These are phyloP conservation scores for Paramecium primaurelia DNA, from an alignment of 73 alveolate genomes.

Conservation along the genomic window DNA sequence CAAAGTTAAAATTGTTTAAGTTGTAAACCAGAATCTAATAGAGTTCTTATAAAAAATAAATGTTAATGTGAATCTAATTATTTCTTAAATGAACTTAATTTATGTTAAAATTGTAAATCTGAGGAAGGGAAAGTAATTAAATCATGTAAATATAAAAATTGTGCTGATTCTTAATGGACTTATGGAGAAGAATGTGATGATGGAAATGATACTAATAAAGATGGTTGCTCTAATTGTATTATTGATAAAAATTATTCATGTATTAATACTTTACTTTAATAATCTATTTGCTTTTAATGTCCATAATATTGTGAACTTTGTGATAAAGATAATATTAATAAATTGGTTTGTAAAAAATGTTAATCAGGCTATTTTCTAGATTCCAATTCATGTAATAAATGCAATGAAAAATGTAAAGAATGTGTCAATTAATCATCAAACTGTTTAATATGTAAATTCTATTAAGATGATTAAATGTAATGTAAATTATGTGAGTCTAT, in stretches of 20 bases:
- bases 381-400: neutral
- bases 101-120: neutral
- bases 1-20: neutral
- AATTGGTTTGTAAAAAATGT: neutral
- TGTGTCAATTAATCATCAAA: neutral
- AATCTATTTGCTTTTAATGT: neutral
- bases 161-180: constrained; percentile 18
- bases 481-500: neutral
- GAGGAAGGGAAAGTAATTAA: neutral
- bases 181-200: constrained; percentile 70
- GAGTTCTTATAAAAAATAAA: neutral
- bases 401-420: neutral
- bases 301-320: neutral
- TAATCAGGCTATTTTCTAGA: neutral
- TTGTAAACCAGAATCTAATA: neutral
- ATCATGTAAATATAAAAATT: neutral
- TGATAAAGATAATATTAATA: neutral
- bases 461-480: neutral
- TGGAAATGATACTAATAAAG: constrained; percentile 67
- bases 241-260: constrained; percentile 49
- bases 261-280: neutral
- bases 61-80: neutral
- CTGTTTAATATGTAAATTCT: neutral
- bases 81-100: neutral
- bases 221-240: constrained; percentile 69